Percentiles rank a stretch among this genome's conserved stretches.
These are phyloP conservation scores for Chloranthus sessilifolius DNA, from an alignment of 164 flowering plant species.

Conservation along the genomic window DNA sequence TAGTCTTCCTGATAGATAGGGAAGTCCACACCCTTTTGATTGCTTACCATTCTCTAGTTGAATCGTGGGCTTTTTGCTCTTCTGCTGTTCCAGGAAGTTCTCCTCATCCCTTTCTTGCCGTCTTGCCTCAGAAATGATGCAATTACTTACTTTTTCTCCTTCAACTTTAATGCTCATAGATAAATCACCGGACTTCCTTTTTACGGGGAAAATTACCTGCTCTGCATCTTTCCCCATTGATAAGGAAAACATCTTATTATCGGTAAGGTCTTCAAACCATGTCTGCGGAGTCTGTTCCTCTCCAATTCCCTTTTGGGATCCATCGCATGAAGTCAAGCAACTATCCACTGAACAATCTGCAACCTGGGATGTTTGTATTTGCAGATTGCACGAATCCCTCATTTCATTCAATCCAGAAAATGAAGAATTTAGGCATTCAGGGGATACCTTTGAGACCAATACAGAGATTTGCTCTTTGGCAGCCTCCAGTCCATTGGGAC, in stretches of 20 bases:
- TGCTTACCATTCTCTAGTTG: conserved; percentile 27
- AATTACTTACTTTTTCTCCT: conserved; percentile 26
- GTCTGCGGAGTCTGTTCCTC: conserved; percentile 18
- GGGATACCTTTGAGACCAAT: conserved; percentile 62
- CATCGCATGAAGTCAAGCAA: conserved; percentile 64
- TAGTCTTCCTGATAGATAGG: conserved; percentile 35
- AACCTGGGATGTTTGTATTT: conserved; percentile 36
- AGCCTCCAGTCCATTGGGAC: conserved; percentile 51
- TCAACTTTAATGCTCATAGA: conserved; percentile 49
- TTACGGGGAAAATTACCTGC: conserved; percentile 17
- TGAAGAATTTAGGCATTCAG: conserved; percentile 46
- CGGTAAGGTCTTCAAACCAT: conserved; percentile 28
- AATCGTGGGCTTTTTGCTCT: conserved; percentile 15
- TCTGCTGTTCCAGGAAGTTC: conserved; percentile 15
- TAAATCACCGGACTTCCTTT: conserved; percentile 30
- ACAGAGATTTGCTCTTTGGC: conserved; percentile 68
- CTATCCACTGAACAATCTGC: conserved; percentile 57
- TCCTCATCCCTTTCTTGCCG: conserved; percentile 18
- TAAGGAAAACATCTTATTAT: conserved; percentile 22
- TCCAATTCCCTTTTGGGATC: conserved; percentile 24
- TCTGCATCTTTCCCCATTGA: too few species aligned
- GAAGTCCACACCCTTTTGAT: too few species aligned
- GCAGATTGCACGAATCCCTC: conserved; percentile 33
- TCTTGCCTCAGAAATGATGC: conserved; percentile 20
- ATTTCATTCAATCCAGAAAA: conserved; percentile 40